Conservation (phyloP, 257 asterid genomes). For the Cordia subcordata region DNA sequence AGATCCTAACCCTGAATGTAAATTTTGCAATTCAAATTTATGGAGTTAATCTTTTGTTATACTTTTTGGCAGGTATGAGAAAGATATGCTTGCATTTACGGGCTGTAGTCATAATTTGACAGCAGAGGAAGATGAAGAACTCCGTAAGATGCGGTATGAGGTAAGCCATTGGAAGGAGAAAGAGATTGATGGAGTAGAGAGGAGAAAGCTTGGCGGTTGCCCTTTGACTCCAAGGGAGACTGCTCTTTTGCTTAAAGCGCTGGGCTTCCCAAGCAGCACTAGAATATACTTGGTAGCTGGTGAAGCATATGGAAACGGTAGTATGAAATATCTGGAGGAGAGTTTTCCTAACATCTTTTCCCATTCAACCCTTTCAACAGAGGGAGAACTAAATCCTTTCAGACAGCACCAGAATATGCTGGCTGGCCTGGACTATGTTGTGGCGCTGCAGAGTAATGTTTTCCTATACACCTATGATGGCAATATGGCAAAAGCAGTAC, state of each 20-base stretch:
- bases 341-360: conserved; percentile 74
- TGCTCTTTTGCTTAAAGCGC: conserved; percentile 77
- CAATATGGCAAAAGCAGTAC: conserved; percentile 99
- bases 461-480: conserved; percentile 92
- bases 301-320: conserved; percentile 89
- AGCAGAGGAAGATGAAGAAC: conserved; percentile 76
- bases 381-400: conserved; percentile 66
- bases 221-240: conserved; percentile 97
- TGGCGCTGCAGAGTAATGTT: conserved; percentile 82
- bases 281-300: conserved; percentile 93
- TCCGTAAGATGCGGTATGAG: conserved; percentile 74
- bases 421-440: conserved; percentile 91
- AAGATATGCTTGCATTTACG: conserved; percentile 97
- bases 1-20: too few relatives aligned
- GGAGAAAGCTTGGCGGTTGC: conserved; percentile 82
- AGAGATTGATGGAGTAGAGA: conserved; percentile 79
- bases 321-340: conserved; percentile 71
- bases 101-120: conserved; percentile 95
- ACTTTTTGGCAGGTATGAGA: conserved; percentile 68
- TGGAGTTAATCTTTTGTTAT: not conserved
- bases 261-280: conserved; percentile 68
- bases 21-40: too few relatives aligned
- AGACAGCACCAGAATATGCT: conserved; percentile 88
- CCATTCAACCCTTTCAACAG: conserved; percentile 68
- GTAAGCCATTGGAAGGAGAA: conserved; percentile 98